Evolutionary conservation across 2,329 filamentous ascomycete species (phyloP), one percentile per base, ranked within the genome.

Genomic region (Venturia effusa): DNA sequence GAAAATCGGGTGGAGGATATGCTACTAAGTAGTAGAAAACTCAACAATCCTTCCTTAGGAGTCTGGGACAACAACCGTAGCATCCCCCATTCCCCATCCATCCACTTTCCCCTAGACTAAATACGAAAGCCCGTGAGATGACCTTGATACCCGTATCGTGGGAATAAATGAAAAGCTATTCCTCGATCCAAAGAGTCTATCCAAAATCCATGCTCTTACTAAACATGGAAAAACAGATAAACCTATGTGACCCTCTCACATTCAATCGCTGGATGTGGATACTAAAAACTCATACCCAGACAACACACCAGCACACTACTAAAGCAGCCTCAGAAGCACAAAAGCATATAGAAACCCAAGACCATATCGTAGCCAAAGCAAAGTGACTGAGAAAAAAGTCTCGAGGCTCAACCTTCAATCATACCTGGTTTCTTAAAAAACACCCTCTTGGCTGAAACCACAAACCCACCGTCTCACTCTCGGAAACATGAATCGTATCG

Each of bases 11-110:
- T 79, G 76, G 76, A 66, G 67, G 60, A 73, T 8, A n/a, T n/a
- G n/a, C 40, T 1, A n/a, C n/a, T n/a, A n/a, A n/a, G n/a, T n/a
- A n/a, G n/a, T n/a, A n/a, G n/a, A n/a, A n/a, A n/a, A n/a, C 24
- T 59, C 24, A 48, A 51, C 30, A 75, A 79, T 83, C 2, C 84
- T 88, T 66, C n/a, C n/a, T n/a, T n/a, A n/a, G n/a, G n/a, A n/a
- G n/a, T n/a, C n/a, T 88, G 85, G 85, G 84, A 88, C 69, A 88
- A 87, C 66, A 74, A 82, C 10, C 79, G 78, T n/a, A n/a, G n/a
- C n/a, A n/a, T n/a, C n/a, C n/a, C n/a, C n/a, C 60, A 77, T 76
- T 0, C 83, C 81, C 67, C 83, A 85, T 66, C 79, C 79, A 45
- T 83, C 83, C 0, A 87, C 82, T 0, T 84, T 81, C n/a, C n/a